These are phyloP conservation scores for Trametes maxima DNA, from an alignment of 768 basidiomycete species.

Conservation along the genomic window DNA sequence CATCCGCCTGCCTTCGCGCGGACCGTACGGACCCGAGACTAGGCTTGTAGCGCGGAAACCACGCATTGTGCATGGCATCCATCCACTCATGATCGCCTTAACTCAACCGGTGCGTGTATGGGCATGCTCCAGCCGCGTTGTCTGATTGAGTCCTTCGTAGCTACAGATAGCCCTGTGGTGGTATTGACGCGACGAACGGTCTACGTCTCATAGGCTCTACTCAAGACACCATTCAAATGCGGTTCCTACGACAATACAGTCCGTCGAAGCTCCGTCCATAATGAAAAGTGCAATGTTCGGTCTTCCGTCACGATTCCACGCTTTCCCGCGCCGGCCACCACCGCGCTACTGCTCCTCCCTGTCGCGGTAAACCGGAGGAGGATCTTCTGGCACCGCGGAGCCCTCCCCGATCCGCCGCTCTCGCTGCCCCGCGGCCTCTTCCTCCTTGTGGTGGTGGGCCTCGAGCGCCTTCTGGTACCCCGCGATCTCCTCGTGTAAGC, in stretches of 20 bases:
- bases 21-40: background rate
- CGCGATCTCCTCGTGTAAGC: constrained; percentile 24
- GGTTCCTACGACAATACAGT: background rate
- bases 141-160: background rate
- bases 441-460: constrained; percentile 29
- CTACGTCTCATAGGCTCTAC: background rate
- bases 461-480: constrained; percentile 30
- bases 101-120: background rate
- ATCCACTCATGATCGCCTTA: background rate
- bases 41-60: background rate
- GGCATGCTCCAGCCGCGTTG: background rate
- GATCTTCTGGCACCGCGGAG: constrained; percentile 21
- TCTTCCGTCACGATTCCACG: background rate
- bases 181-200: background rate
- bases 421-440: constrained; percentile 9
- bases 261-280: background rate
- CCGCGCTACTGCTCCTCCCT: constrained; percentile 9
- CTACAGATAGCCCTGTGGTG: background rate
- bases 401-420: constrained; percentile 9
- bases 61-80: too few species aligned
- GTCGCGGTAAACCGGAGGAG: constrained; percentile 25
- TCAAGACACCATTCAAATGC: background rate
- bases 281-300: background rate
- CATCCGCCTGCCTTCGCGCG: constrained; percentile 15
- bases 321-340: background rate